Base-by-base conservation (phyloP, 1,284 basidiomycete species). In the Thecaphora thlaspeos region DNA sequence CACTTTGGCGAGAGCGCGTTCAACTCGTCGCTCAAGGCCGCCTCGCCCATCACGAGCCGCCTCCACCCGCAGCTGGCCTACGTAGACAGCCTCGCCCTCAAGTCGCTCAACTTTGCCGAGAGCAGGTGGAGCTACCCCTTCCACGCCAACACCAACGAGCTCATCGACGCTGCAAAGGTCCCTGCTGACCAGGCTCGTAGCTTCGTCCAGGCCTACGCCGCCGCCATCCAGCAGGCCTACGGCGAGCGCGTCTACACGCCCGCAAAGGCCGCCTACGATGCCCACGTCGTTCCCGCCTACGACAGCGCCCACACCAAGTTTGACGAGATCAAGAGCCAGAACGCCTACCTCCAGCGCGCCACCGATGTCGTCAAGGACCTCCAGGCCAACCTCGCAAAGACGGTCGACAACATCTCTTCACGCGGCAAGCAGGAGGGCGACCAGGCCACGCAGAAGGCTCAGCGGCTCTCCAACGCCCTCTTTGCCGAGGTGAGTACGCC, bases 61-160 rank as follows among this genome's bases (percentile, higher is more conserved):
- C 43, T 77, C 46, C 53, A 55, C 51, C 69, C 64, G n/a, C 74
- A 76, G 53, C 68, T 77, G n/a, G 50, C 61, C 19, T 58, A 66
- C 39, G 55, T 69, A 48, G 75, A 77, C 55, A 55, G 59, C 37
- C 57, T 61, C 22, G 67, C 65, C 26, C 48, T 68, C 57, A 71
- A 75, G 60, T 61, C 60, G 49, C 54, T 77, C 37, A 56, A 70
- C 46, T 73, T 72, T 50, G 73, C 63, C 42, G 74, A 77, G 58
- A 60, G 58, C 64, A 73, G 73, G 49, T 66, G 69, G 55, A 62
- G 60, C 38, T 76, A 76, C 61, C 75, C 75, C 30, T 77, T 77
- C 67, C 65, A 73, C 51, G 71, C 70, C 44, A 73, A 69, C 47
- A 57, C 72, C 24, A 49, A 56, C 32, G 67, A 76, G 39, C 47